Base-by-base conservation (phyloP, 2,329 filamentous ascomycete species). In the Remersonia thermophila region DNA sequence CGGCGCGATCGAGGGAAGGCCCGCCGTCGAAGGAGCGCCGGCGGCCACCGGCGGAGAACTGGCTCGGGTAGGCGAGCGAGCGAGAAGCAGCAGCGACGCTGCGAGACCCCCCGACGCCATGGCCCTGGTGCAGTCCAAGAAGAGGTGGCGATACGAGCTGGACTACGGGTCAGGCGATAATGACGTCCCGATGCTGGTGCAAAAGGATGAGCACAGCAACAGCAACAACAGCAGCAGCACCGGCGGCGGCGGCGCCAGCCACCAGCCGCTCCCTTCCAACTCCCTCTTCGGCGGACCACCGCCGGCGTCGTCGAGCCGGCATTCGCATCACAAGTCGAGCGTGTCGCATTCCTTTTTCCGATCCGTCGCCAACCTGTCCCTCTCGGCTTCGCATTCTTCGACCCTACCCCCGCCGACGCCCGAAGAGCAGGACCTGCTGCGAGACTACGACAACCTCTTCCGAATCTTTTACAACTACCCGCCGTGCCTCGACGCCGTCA, bases 381-480 rank as follows among this genome's bases (percentile, higher is more conserved):
- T 67, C 33, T 70, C 37, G 61, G 67, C 48, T 54, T 69, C 41
- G 41, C 58, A 52, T 40, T 32, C 47, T 8, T 48, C 49, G 5
- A 39, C 52, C 17, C 50, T 55, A 4, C 54, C 57, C 3, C 58
- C 67, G 16, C 59, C 71, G 12, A 71, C 68, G 11, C 69, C 73
- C 39, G 68, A 73, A 32, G 74, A 84, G 36, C 66, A 83, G 50
- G 83, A 93, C 45, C 71, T 86, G 15, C 69, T 95, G 32, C 83
- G 84, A 48, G 84, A 95, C 61, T 95, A 96, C 58, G 86, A 94
- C 56, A 95, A 95, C 56, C 70, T 96, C 15, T 93, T 96, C 56
- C 83, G 87, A 50, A 81, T 91, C 43, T 94, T 95, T 65, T 96
- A 96, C 67, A 94, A 95, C 57, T 83, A 93, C 55, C 66, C 85